Evolutionary conservation across 441 rosid genomes (phyloP), one percentile per base, ranked within the genome.

Genomic region (Francoa sonchifolia): DNA sequence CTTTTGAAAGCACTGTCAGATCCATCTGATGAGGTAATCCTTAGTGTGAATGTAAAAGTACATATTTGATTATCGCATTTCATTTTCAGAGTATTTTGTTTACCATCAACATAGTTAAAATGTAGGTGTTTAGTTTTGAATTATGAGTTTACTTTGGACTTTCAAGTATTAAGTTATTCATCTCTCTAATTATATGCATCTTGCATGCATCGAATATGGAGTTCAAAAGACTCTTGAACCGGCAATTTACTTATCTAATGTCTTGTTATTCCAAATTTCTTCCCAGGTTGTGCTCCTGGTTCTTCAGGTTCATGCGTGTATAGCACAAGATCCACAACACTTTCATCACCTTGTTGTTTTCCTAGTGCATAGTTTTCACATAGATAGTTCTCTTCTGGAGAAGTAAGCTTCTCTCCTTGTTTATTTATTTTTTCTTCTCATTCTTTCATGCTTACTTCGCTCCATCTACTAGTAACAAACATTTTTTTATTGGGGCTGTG

Each of bases 281-380:
- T 43, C 38, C 21, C 66, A 93, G 99, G 99, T 93, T 49, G 99
- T 93, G 39, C 96, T 93, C 26, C 76, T 82, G 54, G 99, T 84
- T 61, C 85, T 93, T 40, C 97, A 93, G 59, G 79, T 93, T 69
- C 99, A 93, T 71, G 97, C 99, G 27, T 78, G 93, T 71, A 92
- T 88, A 39, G 99, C 99, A 14, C 64, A 80, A 84, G 99, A 88
- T 73, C 68, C 63, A 23, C 77, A 62, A 42, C 89, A 93, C 71
- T 93, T 93, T 56, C 97, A 80, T 53, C 93, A 93, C 46, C 97
- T 93, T 65, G 73, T 93, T 29, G 90, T 88, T 60, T 93, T 79
- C 72, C 74, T 93, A 42, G 82, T 80, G 55, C 83, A 88, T 72
- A 93, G 78, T 47, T 93, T 93, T 30, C 94, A 88, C 32, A 61